These are phyloP conservation scores for Canavalia gladiata DNA, from an alignment of 306 rosid species.

Conservation along the genomic window DNA sequence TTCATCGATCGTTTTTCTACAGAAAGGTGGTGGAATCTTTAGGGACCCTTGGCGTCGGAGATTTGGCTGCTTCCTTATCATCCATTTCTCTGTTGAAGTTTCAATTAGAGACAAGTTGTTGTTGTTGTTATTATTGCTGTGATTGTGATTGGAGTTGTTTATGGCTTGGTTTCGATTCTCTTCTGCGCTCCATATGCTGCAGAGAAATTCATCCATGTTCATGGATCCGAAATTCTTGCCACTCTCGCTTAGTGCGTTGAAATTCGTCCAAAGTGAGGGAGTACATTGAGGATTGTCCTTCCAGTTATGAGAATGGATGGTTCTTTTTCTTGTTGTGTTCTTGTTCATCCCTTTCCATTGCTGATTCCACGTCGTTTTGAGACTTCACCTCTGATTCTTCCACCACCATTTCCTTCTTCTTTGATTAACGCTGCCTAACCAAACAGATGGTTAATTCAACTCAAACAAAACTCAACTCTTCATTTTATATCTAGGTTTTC, in stretches of 20 bases:
- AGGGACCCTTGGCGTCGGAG: slow-evolving; percentile 73
- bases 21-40: slow-evolving; percentile 72
- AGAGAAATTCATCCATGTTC: slow-evolving; percentile 95
- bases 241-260: slow-evolving; percentile 71
- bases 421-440: neutral
- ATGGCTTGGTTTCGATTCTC: slow-evolving; percentile 54
- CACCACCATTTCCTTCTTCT: slow-evolving; percentile 54
- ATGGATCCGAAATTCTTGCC: slow-evolving; percentile 85
- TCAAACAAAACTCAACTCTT: too few relatives aligned
- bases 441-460: neutral
- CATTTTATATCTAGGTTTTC: too few relatives aligned
- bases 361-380: slow-evolving; percentile 56
- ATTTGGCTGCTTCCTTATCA: slow-evolving; percentile 68
- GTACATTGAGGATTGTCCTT: slow-evolving; percentile 81
- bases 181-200: slow-evolving; percentile 85
- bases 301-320: slow-evolving; percentile 55
- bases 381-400: slow-evolving; percentile 56
- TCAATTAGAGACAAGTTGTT: slow-evolving; percentile 17
- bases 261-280: slow-evolving; percentile 88
- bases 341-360: slow-evolving; percentile 49
- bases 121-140: neutral
- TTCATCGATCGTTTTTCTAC: slow-evolving; percentile 83
- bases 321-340: slow-evolving; percentile 37
- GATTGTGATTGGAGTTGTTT: neutral
- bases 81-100: slow-evolving; percentile 42